These are phyloP conservation scores for Fusarium nanum DNA, from an alignment of 2,329 filamentous ascomycete genomes.

Conservation along the genomic window DNA sequence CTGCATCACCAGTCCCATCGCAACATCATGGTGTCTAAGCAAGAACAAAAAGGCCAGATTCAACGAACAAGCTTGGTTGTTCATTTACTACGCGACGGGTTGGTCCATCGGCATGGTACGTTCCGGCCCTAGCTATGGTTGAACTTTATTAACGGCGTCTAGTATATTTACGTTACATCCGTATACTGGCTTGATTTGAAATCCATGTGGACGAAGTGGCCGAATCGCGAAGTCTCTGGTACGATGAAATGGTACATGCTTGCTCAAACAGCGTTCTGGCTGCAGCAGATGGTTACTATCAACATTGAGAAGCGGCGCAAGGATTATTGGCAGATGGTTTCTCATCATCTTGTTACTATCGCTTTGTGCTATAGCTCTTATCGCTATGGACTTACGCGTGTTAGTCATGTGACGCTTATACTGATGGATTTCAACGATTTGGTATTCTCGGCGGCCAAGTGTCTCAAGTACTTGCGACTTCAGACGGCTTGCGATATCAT, in stretches of 20 bases:
- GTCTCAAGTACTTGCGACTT: constrained; percentile 88
- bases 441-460: constrained; percentile 77
- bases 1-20: constrained; percentile 83
- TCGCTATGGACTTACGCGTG: constrained; percentile 84
- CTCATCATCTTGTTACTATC: constrained; percentile 91
- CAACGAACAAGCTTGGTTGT: constrained; percentile 92
- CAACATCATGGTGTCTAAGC: constrained; percentile 75
- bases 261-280: constrained; percentile 89
- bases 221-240: constrained; percentile 77
- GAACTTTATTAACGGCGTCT: accelerated
- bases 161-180: constrained; percentile 85
- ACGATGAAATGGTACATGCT: constrained; percentile 90
- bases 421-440: constrained; percentile 93
- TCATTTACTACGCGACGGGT: constrained; percentile 83
- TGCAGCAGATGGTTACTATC: constrained; percentile 93
- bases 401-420: constrained; percentile 88
- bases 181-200: constrained; percentile 80
- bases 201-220: constrained; percentile 87
- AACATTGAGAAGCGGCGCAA: constrained; percentile 95
- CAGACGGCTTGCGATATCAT: constrained; percentile 80
- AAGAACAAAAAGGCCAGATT: constrained; percentile 81
- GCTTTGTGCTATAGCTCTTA: constrained; percentile 84
- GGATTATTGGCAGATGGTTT: constrained; percentile 95
- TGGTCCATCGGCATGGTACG: constrained; percentile 87
- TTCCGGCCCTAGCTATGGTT: constrained; percentile 20